phyloP scores from a whole-genome alignment of 2,329 filamentous ascomycete species.

The Pseudopithomyces maydicus region DNA sequence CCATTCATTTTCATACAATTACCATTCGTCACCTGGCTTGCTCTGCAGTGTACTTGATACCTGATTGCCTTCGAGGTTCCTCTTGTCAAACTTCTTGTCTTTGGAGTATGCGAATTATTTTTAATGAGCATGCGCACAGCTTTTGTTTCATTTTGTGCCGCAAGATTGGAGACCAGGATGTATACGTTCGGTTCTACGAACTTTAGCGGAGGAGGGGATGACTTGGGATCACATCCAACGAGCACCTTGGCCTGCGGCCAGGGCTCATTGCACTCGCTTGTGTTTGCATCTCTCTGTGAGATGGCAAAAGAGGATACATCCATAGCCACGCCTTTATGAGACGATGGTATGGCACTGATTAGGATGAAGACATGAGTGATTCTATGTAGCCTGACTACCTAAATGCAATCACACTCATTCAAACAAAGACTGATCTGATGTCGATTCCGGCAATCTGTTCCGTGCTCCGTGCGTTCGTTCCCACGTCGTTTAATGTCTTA shows the following conservation, averaged over 20 bases:
- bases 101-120: constrained; percentile 35
- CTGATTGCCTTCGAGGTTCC: constrained; percentile 23
- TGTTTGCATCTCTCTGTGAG: constrained; percentile 22
- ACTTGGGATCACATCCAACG: constrained; percentile 28
- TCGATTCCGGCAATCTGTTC: background rate
- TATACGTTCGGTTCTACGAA: constrained; percentile 18
- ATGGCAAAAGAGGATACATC: constrained; percentile 6
- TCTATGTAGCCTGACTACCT: constrained; percentile 43
- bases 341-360: constrained; percentile 11
- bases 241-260: constrained; percentile 42
- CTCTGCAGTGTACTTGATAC: constrained; percentile 13
- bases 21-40: constrained; percentile 37
- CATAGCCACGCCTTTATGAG: constrained; percentile 21
- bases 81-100: constrained; percentile 33
- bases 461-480: background rate
- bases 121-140: constrained; percentile 41
- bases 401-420: constrained; percentile 45
- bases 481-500: background rate
- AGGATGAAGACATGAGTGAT: constrained; percentile 17
- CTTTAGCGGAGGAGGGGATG: constrained; percentile 16
- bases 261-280: constrained; percentile 42
- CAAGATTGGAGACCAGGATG: constrained; percentile 17
- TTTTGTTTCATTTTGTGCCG: constrained; percentile 20
- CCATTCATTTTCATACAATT: constrained; percentile 27
- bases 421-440: constrained; percentile 5